Conservation (phyloP, 768 basidiomycete species). For the Postia placenta region DNA sequence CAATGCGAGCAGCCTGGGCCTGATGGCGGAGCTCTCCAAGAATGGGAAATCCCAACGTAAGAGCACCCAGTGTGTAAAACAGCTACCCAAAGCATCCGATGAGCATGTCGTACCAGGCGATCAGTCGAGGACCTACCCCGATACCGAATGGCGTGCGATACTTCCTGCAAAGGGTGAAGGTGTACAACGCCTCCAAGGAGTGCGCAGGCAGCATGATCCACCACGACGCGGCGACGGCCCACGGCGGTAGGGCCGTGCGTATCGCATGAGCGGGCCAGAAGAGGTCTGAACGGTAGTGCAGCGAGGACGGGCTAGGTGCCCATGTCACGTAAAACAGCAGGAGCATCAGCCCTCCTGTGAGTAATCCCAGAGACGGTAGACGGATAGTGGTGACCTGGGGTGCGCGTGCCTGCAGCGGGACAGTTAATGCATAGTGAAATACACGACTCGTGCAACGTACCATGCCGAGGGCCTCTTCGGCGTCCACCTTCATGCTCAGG, state of each 20-base stretch:
- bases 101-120: slow-evolving; percentile 1
- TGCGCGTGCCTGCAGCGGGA: slow-evolving; percentile 43
- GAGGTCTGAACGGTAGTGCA: slow-evolving; percentile 16
- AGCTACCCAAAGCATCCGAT: slow-evolving; percentile 31
- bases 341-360: slow-evolving; percentile 22
- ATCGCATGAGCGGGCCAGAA: slow-evolving; percentile 15
- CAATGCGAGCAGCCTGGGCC: slow-evolving; percentile 64
- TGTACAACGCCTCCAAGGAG: slow-evolving; percentile 42
- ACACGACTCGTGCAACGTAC: slow-evolving; percentile 31
- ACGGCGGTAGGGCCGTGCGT: slow-evolving; percentile 10
- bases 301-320: slow-evolving; percentile 17
- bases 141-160: slow-evolving; percentile 43
- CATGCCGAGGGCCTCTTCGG: slow-evolving; percentile 78
- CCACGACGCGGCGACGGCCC: slow-evolving; percentile 28
- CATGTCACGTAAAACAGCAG: slow-evolving; percentile 29
- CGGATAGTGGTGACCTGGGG: slow-evolving; percentile 57
- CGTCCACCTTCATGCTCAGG: slow-evolving; percentile 73
- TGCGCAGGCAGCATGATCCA: slow-evolving; percentile 33
- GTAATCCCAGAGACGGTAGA: slow-evolving; percentile 30
- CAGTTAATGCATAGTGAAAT: neutral
- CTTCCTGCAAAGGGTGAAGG: slow-evolving; percentile 38
- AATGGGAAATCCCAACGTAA: slow-evolving; percentile 49
- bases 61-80: slow-evolving; percentile 45
- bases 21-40: slow-evolving; percentile 48
- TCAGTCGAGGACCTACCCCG: slow-evolving; percentile 26